Evolutionary conservation across 2,329 filamentous ascomycete species (phyloP), one percentile per base, ranked within the genome.

Genomic region (Nigrospora sphaerica): DNA sequence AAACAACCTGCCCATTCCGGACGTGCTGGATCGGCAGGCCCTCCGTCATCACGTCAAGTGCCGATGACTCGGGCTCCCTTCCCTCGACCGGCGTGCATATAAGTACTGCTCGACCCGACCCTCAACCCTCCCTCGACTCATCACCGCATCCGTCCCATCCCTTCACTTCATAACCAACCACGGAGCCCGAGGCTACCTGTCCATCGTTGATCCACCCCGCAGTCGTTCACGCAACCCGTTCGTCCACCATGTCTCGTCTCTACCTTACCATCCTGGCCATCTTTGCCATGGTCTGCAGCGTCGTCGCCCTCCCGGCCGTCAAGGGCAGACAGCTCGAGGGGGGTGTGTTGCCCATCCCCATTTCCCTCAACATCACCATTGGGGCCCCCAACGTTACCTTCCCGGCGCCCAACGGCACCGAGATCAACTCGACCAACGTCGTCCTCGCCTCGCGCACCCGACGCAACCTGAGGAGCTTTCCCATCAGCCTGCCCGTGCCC

Each of bases 211-310:
- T 34, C 23, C 32, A 13, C 13, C 40, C 10, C 16, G 17, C 23
- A 2, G 23, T 28, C 23, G 23, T 28, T 28, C 32, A 28, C 23
- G 23, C 12, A 18, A 33, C 32, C 19, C 31, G 14, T 9, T 19
- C 32, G 16, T 10, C 39, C 10, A 12, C 17, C 40, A 42, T 42
- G 40, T 34, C 40, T 42, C 40, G 40, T 33, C 34, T 42, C 40
- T 33, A 32, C 17, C 32, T 42, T 33, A 19, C 40, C 40, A 42
- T 42, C 32, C 32, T 42, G 40, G 40, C 40, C 32, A 33, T 42
- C 40, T 42, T 42, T 31, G 40, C 40, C 40, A 42, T 42, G 40
- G 17, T 42, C 32, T 42, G 34, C 32, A 33, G 32, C n/a, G 40
- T 17, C 12, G 40, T 32, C 6, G 40, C 40, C 40, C 34, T 42